Evolutionary conservation across 495 filamentous ascomycete species (phyloP), one percentile per base, ranked within the genome.

Genomic region (Terfezia claveryi): DNA sequence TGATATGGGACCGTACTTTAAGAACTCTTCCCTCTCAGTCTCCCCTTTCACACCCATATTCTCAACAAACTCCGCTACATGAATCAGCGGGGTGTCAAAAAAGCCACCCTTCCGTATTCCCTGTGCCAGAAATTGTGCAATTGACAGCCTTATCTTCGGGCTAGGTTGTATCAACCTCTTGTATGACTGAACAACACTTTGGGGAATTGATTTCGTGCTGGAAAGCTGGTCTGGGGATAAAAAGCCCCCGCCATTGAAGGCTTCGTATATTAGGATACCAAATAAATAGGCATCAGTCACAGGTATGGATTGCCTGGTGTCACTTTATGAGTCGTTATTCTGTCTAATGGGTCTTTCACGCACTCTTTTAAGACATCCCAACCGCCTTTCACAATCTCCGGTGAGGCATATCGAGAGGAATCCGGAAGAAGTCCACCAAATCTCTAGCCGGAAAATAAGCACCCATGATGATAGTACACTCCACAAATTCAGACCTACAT

Each of bases 11-110:
- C 7, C 80, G 58, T 64, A 87, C 83, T 80, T 80, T 6, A 98
- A 72, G 57, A 98, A 93, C 37, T 80, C 78, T 55, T 95, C 83
- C 56, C 85, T 75, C 66, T 96, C 91, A 12, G 70, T 71, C 58
- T 92, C 85, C 53, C 71, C 77, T 68, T 94, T 96, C 36, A 96
- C 72, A 10, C 87, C 88, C 50, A 98, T 70, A 63, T 80, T 94
- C 55, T 96, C 91, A 53, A 96, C 81, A 37, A 86, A 86, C 54
- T 95, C 87, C 0, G 87, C 85, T 54, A 96, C 70, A 52, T 86
- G 84, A 57, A 98, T 95, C 16, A 96, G 68, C 3, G 89, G 79
- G 0, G 82, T 94, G 60, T 94, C 83, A 60, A 98, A 96, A 68
- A 94, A 96, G 0, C 84, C 79, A 10, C 87, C 84, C 54, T 67